Conservation (phyloP, 257 asterid genomes). For the Forsythia suspensa region DNA sequence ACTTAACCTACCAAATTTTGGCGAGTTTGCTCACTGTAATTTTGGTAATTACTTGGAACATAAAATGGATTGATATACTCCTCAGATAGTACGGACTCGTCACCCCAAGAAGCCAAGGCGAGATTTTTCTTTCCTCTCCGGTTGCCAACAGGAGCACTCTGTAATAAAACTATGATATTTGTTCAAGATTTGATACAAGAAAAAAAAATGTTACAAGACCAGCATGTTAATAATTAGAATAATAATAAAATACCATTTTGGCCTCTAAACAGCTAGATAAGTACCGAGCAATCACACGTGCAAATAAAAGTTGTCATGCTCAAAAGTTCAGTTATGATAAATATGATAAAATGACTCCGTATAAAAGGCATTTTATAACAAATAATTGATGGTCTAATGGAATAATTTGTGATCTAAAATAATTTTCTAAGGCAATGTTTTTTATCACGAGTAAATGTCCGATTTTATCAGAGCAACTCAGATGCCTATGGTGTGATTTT, state of each 20-base stretch:
- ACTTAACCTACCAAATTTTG: constrained; percentile 66
- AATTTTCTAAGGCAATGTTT: neutral
- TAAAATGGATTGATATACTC: constrained; percentile 72
- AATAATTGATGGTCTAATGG: neutral
- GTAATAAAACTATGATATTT: constrained; percentile 28
- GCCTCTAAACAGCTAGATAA: neutral
- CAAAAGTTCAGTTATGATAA: neutral
- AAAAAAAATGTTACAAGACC: neutral
- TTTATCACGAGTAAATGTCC: neutral
- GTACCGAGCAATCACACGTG: neutral
- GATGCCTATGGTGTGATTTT: neutral
- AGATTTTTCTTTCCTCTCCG: constrained; percentile 91
- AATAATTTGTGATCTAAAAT: neutral
- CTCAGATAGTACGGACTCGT: constrained; percentile 81
- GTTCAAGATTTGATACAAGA: constrained; percentile 16
- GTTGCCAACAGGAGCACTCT: constrained; percentile 81
- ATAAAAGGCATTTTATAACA: neutral
- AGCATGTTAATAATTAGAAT: neutral
- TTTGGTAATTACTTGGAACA: constrained; percentile 50
- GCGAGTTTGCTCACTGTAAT: constrained; percentile 73
- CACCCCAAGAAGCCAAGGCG: constrained; percentile 93
- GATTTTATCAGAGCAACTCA: neutral
- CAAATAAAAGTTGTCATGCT: constrained; percentile 10
- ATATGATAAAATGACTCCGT: neutral
- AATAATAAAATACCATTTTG: neutral